phyloP scores from a whole-genome alignment of 345 rosid species.

The Melastoma malabathricum region DNA sequence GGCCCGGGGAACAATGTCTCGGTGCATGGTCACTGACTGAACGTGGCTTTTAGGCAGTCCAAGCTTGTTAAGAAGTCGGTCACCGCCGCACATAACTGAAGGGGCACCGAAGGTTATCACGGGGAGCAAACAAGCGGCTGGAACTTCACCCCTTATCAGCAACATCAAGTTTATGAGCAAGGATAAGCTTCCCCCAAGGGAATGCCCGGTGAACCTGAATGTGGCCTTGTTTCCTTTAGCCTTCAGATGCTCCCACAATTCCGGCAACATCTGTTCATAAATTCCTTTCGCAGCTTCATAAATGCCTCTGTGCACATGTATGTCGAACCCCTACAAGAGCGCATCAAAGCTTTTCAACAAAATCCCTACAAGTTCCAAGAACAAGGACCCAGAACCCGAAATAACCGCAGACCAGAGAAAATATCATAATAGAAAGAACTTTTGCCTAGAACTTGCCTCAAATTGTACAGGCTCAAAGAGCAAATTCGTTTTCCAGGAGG shows the following conservation, averaged over 20 bases:
- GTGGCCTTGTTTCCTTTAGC: constrained; percentile 49
- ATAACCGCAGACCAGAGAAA: background rate
- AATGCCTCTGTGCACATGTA: constrained; percentile 85
- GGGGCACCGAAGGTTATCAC: constrained; percentile 92
- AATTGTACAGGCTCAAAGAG: constrained; percentile 84
- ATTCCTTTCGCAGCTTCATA: constrained; percentile 98
- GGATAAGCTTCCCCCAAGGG: constrained; percentile 95
- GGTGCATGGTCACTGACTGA: constrained; percentile 68
- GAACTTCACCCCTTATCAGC: constrained; percentile 67
- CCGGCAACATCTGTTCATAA: constrained; percentile 81
- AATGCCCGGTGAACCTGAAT: constrained; percentile 90
- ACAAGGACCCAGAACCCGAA: background rate
- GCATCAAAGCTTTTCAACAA: background rate
- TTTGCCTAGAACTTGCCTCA: constrained; percentile 34
- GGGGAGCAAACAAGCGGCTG: constrained; percentile 67
- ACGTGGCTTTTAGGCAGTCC: constrained; percentile 67
- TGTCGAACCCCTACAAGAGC: constrained; percentile 51
- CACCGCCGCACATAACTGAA: constrained; percentile 90
- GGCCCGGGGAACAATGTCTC: constrained; percentile 95
- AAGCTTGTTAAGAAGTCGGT: constrained; percentile 59
- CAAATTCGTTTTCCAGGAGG: constrained; percentile 94
- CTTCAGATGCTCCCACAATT: constrained; percentile 57
- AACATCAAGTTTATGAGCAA: constrained; percentile 76
- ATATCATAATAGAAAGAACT: background rate
- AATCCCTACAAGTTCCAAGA: constrained; percentile 5